Evolutionary conservation across 2,329 filamentous ascomycete genomes (phyloP).

Genomic region (Clarireedia hainanense): DNA sequence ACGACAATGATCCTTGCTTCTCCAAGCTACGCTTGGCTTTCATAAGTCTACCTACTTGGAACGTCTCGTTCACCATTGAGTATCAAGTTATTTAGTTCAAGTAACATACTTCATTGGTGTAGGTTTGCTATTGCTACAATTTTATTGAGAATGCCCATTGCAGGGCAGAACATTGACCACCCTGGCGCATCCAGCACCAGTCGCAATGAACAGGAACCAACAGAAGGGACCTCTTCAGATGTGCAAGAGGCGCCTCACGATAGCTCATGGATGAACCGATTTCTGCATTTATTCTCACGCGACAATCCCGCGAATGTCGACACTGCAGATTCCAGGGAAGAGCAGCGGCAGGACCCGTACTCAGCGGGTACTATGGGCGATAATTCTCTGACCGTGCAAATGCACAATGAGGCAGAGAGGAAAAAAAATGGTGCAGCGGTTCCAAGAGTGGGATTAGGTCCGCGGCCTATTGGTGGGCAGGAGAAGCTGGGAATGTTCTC

Average conservation of each 20-base stretch:
- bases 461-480: slow-evolving; percentile 31
- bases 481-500: slow-evolving; percentile 69
- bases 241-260: not conserved
- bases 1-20: not conserved
- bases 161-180: slow-evolving; percentile 1
- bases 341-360: not conserved
- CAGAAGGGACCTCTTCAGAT: not conserved
- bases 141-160: slow-evolving; percentile 5
- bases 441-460: slow-evolving; percentile 33
- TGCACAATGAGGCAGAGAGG: slow-evolving; percentile 20
- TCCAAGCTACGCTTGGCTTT: not conserved
- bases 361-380: slow-evolving; percentile 8
- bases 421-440: slow-evolving; percentile 26
- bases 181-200: not conserved
- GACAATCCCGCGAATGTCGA: not conserved
- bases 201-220: not conserved
- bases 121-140: slow-evolving; percentile 1
- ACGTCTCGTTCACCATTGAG: not conserved
- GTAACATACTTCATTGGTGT: not conserved
- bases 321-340: not conserved
- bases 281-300: not conserved
- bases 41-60: not conserved
- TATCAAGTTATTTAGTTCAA: not conserved
- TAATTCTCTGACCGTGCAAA: slow-evolving; percentile 20
- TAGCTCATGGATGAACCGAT: not conserved